phyloP scores from a whole-genome alignment of 163 green algal genomes.

The Volvox carteri region DNA sequence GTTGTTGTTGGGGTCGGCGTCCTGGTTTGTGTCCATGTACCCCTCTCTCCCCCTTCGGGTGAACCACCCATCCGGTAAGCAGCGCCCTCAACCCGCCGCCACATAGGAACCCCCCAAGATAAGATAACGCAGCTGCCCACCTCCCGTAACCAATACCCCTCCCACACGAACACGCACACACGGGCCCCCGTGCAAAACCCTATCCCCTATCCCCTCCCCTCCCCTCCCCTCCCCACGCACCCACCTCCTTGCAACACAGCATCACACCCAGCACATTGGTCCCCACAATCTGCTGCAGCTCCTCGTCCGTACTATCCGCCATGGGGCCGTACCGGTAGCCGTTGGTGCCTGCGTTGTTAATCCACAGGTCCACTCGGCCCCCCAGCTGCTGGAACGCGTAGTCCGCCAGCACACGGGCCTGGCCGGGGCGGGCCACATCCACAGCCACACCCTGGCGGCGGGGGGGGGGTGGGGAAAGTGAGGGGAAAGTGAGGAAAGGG shows the following conservation, averaged over 20 bases:
- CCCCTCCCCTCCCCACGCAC: too few relatives aligned
- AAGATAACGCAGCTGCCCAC: too few relatives aligned
- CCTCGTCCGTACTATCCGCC: conserved; percentile 78
- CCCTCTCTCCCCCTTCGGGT: too few relatives aligned
- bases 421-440: conserved; percentile 79
- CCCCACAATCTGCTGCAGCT: conserved; percentile 87
- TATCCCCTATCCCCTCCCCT: too few relatives aligned
- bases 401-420: conserved; percentile 84
- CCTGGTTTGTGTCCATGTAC: too few relatives aligned
- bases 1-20: too few relatives aligned
- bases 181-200: too few relatives aligned
- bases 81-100: too few relatives aligned
- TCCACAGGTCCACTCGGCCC: conserved; percentile 89
- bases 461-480: not conserved
- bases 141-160: too few relatives aligned
- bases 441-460: conserved; percentile 73
- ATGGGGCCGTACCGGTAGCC: conserved; percentile 89
- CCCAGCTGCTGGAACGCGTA: conserved; percentile 78
- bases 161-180: too few relatives aligned
- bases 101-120: too few relatives aligned
- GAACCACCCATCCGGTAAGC: too few relatives aligned
- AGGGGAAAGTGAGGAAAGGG: not conserved
- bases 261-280: conserved; percentile 96
- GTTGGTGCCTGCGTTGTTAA: conserved; percentile 97
- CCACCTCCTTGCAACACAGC: conserved; percentile 92